These are phyloP conservation scores for Tilletia setariae DNA, from an alignment of 1,284 basidiomycete genomes.

Conservation along the genomic window DNA sequence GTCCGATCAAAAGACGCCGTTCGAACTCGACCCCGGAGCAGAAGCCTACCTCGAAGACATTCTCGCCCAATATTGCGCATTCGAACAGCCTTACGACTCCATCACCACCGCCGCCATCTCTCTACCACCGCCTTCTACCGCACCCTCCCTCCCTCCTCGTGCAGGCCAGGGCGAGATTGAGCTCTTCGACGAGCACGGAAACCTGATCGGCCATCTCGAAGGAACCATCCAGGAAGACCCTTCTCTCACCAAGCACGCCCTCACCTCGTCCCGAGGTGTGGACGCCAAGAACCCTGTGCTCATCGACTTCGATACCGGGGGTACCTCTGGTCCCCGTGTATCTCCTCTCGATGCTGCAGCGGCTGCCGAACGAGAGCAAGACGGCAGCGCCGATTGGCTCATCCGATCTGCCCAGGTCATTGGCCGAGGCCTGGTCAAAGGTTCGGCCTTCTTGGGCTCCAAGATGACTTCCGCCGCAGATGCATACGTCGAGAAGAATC, in stretches of 20 bases:
- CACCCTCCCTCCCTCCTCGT: slow-evolving; percentile 24
- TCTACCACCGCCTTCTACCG: slow-evolving; percentile 26
- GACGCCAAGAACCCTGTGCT: slow-evolving; percentile 36
- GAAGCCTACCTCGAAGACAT: slow-evolving; percentile 12
- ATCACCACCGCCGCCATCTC: not conserved
- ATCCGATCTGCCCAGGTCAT: slow-evolving; percentile 41
- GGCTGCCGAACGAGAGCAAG: slow-evolving; percentile 20
- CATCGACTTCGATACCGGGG: slow-evolving; percentile 23
- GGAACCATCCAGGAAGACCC: not conserved
- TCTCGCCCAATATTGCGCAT: slow-evolving; percentile 13
- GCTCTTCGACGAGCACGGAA: slow-evolving; percentile 40
- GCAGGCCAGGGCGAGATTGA: slow-evolving; percentile 27
- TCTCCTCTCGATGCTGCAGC: not conserved
- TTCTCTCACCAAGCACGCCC: not conserved
- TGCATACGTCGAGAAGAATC: slow-evolving; percentile 27
- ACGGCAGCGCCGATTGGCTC: slow-evolving; percentile 38
- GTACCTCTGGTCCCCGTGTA: slow-evolving; percentile 18
- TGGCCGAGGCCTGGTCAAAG: slow-evolving; percentile 44
- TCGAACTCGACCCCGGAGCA: not conserved
- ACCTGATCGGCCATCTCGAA: slow-evolving; percentile 19
- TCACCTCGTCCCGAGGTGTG: not conserved
- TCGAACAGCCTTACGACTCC: not conserved
- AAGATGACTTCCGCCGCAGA: slow-evolving; percentile 39
- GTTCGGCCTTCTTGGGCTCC: slow-evolving; percentile 36
- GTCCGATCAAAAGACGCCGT: slow-evolving; percentile 1